Evolutionary conservation across 257 asterid genomes (phyloP), one percentile per base, ranked within the genome.

Genomic region (Scutellaria minor): DNA sequence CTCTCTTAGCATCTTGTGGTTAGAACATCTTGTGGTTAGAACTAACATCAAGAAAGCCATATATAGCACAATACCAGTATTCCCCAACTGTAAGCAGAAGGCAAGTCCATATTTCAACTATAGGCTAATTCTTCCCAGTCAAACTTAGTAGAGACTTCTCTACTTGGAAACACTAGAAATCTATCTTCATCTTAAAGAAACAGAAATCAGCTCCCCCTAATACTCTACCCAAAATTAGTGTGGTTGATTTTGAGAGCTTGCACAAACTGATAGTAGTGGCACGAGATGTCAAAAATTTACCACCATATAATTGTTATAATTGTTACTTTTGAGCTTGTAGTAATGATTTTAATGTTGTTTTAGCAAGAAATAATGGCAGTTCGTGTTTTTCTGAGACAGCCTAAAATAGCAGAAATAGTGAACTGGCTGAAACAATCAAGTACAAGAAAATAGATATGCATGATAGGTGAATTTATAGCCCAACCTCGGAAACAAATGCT

Each of bases 241-340:
- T 4, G 13, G 64, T 39, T 24, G 47, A 74, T 31, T 47, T 66
- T 24, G 6, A 31, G 8, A 68, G 68, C n/a, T 51, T 48, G 59
- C 60, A 45, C 64, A 37, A 60, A 60, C 64, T 13, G 64, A 66
- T 7, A 69, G 42, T 48, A 13, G 27, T 42, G 62, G 24, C 66
- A 46, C 46, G 39, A 59, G 65, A 70, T 39, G 18, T 52, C 15
- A 69, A 27, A 8, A n/a, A 63, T 40, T 54, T 11, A 45, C 13
- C 12, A 9, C 37, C 4, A 31, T 31, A 31, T 31, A 31, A 31
- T 31, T 31, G 37, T 31, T 31, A 31, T 0, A 31, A 31, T 31
- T 31, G 37, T 31, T 31, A 3, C 37, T 31, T 31, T 31, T 31
- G 37, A 31, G 1, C 37, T 31, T 31, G 37, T 31, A 31, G 37